Conservation (phyloP, 768 basidiomycete genomes). For the Boletellus ananas region DNA sequence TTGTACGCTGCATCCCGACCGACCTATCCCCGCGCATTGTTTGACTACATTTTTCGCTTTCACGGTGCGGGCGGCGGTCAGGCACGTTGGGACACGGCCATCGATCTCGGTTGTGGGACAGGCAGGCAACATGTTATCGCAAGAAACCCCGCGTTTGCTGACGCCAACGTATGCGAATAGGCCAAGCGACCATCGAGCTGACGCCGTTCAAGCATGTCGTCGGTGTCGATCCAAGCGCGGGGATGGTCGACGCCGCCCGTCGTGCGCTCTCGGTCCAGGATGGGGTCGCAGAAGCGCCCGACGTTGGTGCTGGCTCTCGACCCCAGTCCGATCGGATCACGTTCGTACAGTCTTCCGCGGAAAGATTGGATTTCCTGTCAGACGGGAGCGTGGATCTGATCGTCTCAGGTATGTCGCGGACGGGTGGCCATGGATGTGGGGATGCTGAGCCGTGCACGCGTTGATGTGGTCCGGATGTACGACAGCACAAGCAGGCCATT, state of each 20-base stretch:
- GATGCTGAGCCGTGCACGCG: too few species aligned
- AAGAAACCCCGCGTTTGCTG: too few species aligned
- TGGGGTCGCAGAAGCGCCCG: neutral
- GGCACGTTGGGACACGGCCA: constrained; percentile 49
- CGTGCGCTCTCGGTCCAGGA: constrained; percentile 7
- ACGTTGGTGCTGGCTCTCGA: too few species aligned
- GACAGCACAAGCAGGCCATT: constrained; percentile 73
- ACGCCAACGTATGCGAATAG: constrained; percentile 29
- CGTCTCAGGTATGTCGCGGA: constrained; percentile 49
- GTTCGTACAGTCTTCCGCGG: constrained; percentile 45
- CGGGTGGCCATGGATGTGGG: too few species aligned
- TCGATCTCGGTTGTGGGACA: constrained; percentile 85
- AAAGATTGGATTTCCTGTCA: constrained; percentile 49
- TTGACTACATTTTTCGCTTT: constrained; percentile 57
- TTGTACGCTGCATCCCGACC: constrained; percentile 68
- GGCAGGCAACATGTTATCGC: constrained; percentile 38
- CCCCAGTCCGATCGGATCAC: constrained; percentile 20
- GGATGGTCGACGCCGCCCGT: constrained; percentile 63
- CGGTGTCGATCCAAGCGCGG: constrained; percentile 68
- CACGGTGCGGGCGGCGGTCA: constrained; percentile 35
- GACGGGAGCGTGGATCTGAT: constrained; percentile 63
- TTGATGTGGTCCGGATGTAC: too few species aligned
- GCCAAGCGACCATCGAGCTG: constrained; percentile 66
- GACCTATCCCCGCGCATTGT: constrained; percentile 66
- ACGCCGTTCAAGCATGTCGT: constrained; percentile 54